phyloP scores from a whole-genome alignment of 257 asterid species.

The Ligustrum vulgare region DNA sequence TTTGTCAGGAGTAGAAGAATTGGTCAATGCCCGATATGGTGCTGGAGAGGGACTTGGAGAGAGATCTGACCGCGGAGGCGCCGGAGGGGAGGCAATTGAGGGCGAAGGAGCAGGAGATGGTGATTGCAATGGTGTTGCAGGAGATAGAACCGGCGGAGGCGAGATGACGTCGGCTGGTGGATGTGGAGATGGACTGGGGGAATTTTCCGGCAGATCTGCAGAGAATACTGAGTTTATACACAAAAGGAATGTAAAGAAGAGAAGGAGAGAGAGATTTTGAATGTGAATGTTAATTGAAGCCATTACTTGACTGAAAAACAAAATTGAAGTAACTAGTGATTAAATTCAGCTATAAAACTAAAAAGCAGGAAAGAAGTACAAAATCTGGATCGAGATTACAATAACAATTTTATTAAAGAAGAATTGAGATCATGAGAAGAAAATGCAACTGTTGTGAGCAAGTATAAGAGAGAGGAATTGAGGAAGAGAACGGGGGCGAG shows the following conservation, averaged over 20 bases:
- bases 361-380: neutral
- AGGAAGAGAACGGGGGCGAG: constrained; percentile 18
- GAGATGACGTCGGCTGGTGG: constrained; percentile 26
- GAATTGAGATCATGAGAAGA: neutral
- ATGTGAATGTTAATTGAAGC: neutral
- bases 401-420: neutral
- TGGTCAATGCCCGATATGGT: constrained; percentile 27
- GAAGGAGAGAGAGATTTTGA: constrained; percentile 19
- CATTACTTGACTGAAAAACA: constrained; percentile 17
- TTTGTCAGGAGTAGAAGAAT: neutral
- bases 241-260: constrained; percentile 24
- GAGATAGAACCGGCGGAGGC: constrained; percentile 12
- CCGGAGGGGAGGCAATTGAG: constrained; percentile 38
- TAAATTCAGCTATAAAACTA: constrained; percentile 8
- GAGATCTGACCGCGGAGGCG: constrained; percentile 48
- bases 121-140: constrained; percentile 23
- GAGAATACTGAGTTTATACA: constrained; percentile 28
- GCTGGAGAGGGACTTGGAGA: constrained; percentile 23
- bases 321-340: neutral
- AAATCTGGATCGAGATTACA: neutral
- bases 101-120: constrained; percentile 22
- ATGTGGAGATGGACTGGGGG: constrained; percentile 58
- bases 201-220: constrained; percentile 26
- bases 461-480: neutral
- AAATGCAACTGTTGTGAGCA: neutral